Conservation (phyloP, 2,329 filamentous ascomycete species). For the Apiospora rasikravindrae region DNA sequence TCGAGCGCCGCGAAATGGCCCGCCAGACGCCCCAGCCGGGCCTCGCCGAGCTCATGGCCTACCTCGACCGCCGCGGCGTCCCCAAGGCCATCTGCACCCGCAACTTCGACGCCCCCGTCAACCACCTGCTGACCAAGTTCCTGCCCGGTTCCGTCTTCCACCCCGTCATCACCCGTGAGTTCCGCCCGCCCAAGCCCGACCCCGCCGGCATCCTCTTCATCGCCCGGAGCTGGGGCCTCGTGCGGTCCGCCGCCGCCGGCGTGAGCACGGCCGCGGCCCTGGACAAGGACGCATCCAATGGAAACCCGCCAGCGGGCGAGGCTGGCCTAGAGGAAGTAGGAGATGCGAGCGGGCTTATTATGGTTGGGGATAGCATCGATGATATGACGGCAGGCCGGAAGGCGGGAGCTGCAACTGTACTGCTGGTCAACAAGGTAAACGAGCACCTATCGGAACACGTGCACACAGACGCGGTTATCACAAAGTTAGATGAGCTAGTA, state of each 20-base stretch:
- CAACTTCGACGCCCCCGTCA: conserved; percentile 85
- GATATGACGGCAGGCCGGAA: conserved; percentile 87
- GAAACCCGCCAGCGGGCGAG: conserved; percentile 33
- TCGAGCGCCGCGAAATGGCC: conserved; percentile 83
- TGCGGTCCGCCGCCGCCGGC: conserved; percentile 24
- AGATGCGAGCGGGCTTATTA: conserved; percentile 60
- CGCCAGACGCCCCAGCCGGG: conserved; percentile 83
- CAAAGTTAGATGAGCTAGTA: conserved; percentile 76
- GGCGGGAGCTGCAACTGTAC: conserved; percentile 88
- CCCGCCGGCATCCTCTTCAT: conserved; percentile 90
- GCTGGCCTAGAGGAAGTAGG: conserved; percentile 42
- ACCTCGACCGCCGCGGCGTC: conserved; percentile 71
- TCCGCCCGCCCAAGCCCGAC: conserved; percentile 82
- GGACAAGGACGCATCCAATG: conserved; percentile 26
- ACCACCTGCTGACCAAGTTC: conserved; percentile 77
- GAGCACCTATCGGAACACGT: conserved; percentile 69
- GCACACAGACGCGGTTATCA: conserved; percentile 78
- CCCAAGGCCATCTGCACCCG: conserved; percentile 89
- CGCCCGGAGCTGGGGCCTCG: conserved; percentile 75
- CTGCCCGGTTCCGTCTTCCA: conserved; percentile 70
- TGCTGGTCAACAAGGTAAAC: conserved; percentile 87
- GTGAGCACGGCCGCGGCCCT: conserved; percentile 25
- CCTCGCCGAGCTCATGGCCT: conserved; percentile 77
- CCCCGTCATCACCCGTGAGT: conserved; percentile 85
- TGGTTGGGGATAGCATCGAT: conserved; percentile 83